Percentiles rank a stretch among this genome's conserved stretches.
phyloP scores from a whole-genome alignment of 495 filamentous ascomycete species.

The Penicillium pancosmium region DNA sequence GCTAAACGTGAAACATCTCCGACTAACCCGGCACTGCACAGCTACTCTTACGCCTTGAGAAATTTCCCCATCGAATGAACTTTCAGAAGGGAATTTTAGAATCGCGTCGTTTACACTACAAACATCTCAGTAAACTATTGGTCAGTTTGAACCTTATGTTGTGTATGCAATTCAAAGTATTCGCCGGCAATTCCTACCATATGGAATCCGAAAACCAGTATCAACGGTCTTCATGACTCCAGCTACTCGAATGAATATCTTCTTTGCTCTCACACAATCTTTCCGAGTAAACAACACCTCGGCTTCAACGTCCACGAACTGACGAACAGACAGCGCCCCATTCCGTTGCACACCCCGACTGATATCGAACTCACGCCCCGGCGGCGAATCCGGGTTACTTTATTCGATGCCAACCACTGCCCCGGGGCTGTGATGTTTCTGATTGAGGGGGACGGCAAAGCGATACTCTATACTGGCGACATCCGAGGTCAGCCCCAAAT shows the following conservation, averaged over 20 bases:
- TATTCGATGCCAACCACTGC: conserved; percentile 94
- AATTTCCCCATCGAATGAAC: conserved; percentile 77
- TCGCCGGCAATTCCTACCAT: too few relatives aligned
- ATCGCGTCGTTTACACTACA: conserved; percentile 66
- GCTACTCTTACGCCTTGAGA: conserved; percentile 73
- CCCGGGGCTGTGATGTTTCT: conserved; percentile 93
- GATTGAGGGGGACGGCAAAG: conserved; percentile 74
- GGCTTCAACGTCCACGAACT: neutral
- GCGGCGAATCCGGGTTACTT: conserved; percentile 72
- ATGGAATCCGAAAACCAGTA: neutral
- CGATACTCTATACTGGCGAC: conserved; percentile 91
- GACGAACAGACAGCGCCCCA: conserved; percentile 61
- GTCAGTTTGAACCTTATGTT: conserved; percentile 32
- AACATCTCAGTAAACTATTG: conserved; percentile 71
- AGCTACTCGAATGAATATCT: too few relatives aligned
- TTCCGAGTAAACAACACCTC: too few relatives aligned
- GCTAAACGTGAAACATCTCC: neutral
- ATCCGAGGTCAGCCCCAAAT: conserved; percentile 63
- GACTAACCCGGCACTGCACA: conserved; percentile 21
- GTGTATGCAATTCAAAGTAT: too few relatives aligned
- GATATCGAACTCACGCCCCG: conserved; percentile 72
- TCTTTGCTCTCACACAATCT: too few relatives aligned
- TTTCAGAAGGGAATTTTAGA: conserved; percentile 78
- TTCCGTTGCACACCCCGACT: conserved; percentile 83
- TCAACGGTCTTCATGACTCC: neutral